These are phyloP conservation scores for Coemansia sp. DNA, from an alignment of 192 early-diverging fungal genomes.

Conservation along the genomic window DNA sequence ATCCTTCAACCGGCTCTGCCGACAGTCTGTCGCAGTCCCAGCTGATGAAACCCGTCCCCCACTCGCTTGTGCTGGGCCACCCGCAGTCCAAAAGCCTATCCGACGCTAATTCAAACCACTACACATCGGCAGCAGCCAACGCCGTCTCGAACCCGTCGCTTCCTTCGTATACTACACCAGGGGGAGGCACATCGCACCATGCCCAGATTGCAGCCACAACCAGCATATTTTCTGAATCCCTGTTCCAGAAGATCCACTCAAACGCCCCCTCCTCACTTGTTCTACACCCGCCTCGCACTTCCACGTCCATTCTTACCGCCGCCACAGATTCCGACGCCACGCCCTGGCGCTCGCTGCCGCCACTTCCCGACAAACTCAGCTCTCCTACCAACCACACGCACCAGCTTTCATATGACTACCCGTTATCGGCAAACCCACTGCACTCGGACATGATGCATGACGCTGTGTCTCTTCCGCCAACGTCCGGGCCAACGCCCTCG, in stretches of 20 bases:
- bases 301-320: background rate
- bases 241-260: background rate
- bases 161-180: background rate
- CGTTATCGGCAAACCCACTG: background rate
- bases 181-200: background rate
- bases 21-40: conserved; percentile 37
- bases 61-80: background rate
- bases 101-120: background rate
- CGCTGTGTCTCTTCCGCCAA: conserved; percentile 7
- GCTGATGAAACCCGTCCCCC: conserved; percentile 44
- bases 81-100: background rate
- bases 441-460: conserved; percentile 7
- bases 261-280: background rate
- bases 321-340: background rate
- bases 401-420: background rate
- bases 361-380: conserved; percentile 3
- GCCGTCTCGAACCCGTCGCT: background rate
- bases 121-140: background rate
- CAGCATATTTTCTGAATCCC: background rate
- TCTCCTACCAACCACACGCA: conserved; percentile 8
- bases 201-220: background rate
- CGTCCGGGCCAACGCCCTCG: background rate
- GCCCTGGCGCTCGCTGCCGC: conserved; percentile 29
- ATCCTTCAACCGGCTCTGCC: background rate
- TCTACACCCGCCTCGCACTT: background rate